Conservation (phyloP, 2,329 filamentous ascomycete genomes). For the Botrytis sinoallii region DNA sequence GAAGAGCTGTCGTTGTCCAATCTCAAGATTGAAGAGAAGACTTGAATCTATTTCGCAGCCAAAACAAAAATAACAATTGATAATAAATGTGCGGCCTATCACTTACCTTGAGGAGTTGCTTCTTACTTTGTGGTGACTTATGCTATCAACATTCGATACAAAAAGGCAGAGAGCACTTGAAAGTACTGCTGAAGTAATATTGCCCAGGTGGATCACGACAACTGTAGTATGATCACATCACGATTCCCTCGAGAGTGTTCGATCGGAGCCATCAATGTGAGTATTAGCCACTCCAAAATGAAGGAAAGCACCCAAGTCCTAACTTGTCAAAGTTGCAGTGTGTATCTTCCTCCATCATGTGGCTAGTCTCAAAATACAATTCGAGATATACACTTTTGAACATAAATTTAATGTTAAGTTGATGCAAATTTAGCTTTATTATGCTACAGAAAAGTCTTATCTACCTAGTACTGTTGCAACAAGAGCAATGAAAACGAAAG, state of each 20-base stretch:
- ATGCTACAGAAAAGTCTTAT: constrained; percentile 32
- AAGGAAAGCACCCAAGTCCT: not conserved
- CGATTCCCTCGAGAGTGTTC: not conserved
- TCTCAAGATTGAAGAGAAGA: constrained; percentile 34
- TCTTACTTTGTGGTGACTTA: not conserved
- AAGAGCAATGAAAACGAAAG: constrained; percentile 30
- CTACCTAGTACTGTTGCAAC: constrained; percentile 28
- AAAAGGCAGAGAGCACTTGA: not conserved
- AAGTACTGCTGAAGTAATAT: not conserved
- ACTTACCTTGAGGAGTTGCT: not conserved
- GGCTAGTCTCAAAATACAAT: not conserved
- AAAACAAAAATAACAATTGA: not conserved
- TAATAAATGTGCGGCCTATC: not conserved
- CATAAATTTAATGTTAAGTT: not conserved
- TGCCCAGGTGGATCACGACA: not conserved
- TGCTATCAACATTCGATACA: not conserved
- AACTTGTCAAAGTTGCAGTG: not conserved
- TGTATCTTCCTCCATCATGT: not conserved
- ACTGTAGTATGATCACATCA: not conserved
- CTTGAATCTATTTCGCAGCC: constrained; percentile 25
- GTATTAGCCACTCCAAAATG: not conserved
- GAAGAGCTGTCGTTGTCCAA: constrained; percentile 25
- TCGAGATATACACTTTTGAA: not conserved
- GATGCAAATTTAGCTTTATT: constrained; percentile 25
- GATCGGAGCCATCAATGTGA: not conserved